A percentile compares a stretch with the other conserved stretches of the same genome.
Evolutionary conservation across 164 flowering plant species (phyloP).

Genomic region (Aristolochia fimbriata): DNA sequence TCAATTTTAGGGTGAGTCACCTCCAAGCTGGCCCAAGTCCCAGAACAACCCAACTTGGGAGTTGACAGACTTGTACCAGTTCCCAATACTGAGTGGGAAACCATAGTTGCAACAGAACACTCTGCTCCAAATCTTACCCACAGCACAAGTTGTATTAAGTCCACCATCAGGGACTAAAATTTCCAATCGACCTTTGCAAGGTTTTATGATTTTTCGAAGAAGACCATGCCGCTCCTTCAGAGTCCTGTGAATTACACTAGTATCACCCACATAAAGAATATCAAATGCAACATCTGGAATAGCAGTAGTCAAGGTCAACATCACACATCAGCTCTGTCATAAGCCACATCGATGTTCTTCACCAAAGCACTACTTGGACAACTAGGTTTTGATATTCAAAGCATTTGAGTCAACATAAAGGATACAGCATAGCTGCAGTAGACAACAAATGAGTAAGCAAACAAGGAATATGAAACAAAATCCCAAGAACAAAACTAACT

Average conservation of each 20-base stretch:
- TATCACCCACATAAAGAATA: slow-evolving; percentile 89
- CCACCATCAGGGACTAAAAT: slow-evolving; percentile 77
- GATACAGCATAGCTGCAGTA: slow-evolving; percentile 92
- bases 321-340: not conserved
- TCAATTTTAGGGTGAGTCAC: too few relatives aligned
- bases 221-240: slow-evolving; percentile 88
- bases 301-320: slow-evolving; percentile 34
- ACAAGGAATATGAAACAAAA: not conserved
- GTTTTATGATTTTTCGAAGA: slow-evolving; percentile 63
- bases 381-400: not conserved
- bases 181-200: slow-evolving; percentile 73
- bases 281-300: slow-evolving; percentile 89
- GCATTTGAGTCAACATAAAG: slow-evolving; percentile 22
- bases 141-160: slow-evolving; percentile 42
- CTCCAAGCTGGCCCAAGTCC: too few relatives aligned
- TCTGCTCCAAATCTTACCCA: slow-evolving; percentile 28
- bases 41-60: too few relatives aligned
- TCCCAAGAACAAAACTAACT: slow-evolving; percentile 3
- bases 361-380: too few relatives aligned
- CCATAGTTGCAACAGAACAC: too few relatives aligned
- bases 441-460: slow-evolving; percentile 7
- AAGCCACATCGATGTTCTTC: too few relatives aligned
- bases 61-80: too few relatives aligned
- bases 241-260: slow-evolving; percentile 92
- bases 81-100: too few relatives aligned